Conservation (phyloP, 208 protist species). For the Leishmania braziliensis region DNA sequence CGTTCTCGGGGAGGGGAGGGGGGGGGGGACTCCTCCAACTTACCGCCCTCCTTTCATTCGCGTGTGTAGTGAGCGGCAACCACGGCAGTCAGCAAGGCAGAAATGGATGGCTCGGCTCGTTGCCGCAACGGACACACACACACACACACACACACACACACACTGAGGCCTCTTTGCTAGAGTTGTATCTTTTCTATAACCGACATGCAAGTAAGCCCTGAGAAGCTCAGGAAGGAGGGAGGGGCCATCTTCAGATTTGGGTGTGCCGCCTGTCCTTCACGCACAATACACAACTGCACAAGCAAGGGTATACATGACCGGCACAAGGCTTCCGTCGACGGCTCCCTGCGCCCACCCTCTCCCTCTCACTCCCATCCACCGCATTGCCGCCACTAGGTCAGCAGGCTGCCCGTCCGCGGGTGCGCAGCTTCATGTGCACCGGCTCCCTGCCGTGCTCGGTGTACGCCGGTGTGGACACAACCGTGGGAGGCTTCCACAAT, state of each 20-base stretch:
- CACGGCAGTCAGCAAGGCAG: too few species aligned
- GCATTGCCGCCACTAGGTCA: not conserved
- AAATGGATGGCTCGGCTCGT: not conserved
- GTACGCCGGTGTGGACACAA: not conserved
- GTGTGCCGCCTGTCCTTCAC: not conserved
- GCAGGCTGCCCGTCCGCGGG: not conserved
- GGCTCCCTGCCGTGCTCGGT: slow-evolving; percentile 22
- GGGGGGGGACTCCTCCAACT: not conserved
- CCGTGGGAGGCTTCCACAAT: not conserved
- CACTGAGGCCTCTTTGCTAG: not conserved
- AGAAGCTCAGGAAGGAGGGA: not conserved
- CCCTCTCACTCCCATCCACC: not conserved
- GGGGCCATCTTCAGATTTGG: not conserved
- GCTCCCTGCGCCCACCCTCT: not conserved
- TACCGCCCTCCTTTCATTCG: too few species aligned
- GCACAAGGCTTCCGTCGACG: not conserved
- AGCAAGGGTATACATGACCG: not conserved
- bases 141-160: not conserved
- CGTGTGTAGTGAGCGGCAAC: too few species aligned
- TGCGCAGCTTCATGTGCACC: slow-evolving; percentile 23
- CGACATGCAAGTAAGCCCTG: not conserved
- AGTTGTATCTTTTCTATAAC: not conserved
- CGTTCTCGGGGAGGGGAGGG: not conserved
- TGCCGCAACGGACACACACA: not conserved
- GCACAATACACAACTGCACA: not conserved